Evolutionary conservation across 1,139 yeast genomes (phyloP), one percentile per base, ranked within the genome.

Genomic region (Suhomyces choctaworum): DNA sequence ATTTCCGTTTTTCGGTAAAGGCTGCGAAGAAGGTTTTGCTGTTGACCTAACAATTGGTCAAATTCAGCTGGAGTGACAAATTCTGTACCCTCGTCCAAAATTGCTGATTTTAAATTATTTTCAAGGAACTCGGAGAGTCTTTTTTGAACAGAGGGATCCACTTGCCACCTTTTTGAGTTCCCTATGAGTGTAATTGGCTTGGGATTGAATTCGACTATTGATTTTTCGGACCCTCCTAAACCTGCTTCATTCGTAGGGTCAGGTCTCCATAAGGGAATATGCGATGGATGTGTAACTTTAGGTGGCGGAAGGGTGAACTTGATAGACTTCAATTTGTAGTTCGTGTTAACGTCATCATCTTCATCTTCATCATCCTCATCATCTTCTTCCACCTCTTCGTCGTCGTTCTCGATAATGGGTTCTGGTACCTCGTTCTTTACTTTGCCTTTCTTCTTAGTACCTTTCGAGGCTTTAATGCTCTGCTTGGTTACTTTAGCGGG

Each of bases 271-370:
- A 85, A 35, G 69, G 77, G 47, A 67, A 75, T 56, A 62, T 88
- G 95, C 4, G 78, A 72, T 2, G 97, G 97, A 53, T 88, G 90
- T 0, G 95, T 82, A 4, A 87, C 70, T 7, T 76, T 60, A 17
- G 82, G 83, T 8, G 72, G 70, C 1, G 88, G 84, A 5, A 78
- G 64, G 2, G 74, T 52, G 31, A 69, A 69, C 25, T 65, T 72
- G 14, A 85, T 49, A 7, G 64, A 66, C 11, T 82, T 60, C 11
- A 67, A 34, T 34, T 59, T 65, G 39, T 57, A 54, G 42, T 47
- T 54, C 46, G 67, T 54, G 23, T 32, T 34, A 9, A 25, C 29
- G 6, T 34, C 45, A 5, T 38, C 37, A 24, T 44, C 52, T 10
- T 44, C 46, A 5, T 35, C 44, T 3, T 34, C 41, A 7, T 28